Evolutionary conservation across 2,329 filamentous ascomycete species (phyloP), one percentile per base, ranked within the genome.

Genomic region (Chaetomiaceae sp.): DNA sequence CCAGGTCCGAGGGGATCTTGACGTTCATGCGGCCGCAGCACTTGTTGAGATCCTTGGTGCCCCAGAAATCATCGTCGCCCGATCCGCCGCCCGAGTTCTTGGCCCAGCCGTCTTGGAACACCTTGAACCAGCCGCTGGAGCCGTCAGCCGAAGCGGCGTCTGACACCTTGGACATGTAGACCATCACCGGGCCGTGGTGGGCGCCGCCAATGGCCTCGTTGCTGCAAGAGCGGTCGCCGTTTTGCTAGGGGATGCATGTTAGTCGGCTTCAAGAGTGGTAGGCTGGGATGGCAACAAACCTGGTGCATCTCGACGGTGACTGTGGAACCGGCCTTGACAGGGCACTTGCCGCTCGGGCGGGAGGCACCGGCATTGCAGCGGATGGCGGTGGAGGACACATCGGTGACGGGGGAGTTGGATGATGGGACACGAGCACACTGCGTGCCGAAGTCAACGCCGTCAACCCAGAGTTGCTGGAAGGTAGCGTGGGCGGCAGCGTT

Each of bases 241-340:
- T 66, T 62, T 74, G 71, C 62, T 75, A 67, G 58, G 14, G 0
- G 3, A 2, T 5, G 25, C 16, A 5, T 30, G 44, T 48, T 16
- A 53, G 50, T 43, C 6, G 21, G 2, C 8, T 3, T 6, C 16
- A 14, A 5, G 21, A 14, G 8, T 11, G 13, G 36, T 5, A 20
- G 11, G 27, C n/a, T 1, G 30, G 11, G 3, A 34, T n/a, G 11
- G 36, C 4, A 13, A 32, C 59, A 7, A 56, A 71, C 69, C 62
- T 75, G 73, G 67, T 82, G 79, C 76, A 82, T 82, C 66, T 82
- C 79, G 7, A 81, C 70, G 0, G 78, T 80, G 13, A 81, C 72
- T 0, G 69, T 75, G 4, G 68, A 67, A 3, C 78, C 77, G 3
- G 75, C 75, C 27, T 66, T 65, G 27, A 78, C 75, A 18, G 68